Base-by-base conservation (phyloP, 257 asterid species). In the Agastache rugosa region DNA sequence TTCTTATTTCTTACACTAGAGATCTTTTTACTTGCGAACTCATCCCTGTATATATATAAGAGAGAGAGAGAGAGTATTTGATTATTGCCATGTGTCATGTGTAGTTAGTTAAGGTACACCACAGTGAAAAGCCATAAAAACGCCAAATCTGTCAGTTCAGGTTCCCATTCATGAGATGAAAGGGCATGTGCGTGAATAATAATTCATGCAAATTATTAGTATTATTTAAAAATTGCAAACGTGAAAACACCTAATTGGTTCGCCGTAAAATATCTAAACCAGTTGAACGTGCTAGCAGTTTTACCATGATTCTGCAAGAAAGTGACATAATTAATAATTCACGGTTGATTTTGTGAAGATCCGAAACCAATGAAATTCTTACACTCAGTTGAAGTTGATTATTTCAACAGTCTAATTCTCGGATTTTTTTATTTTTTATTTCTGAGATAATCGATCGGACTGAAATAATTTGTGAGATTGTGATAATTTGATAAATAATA, bases 191-290 rank as follows among this genome's bases (percentile, higher is more conserved):
- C 44, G 44, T 9, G 6, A 35, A 6, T 12, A 51, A 51, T 51
- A 17, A 8, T 17, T 17, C 27, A 8, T 51, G 25, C 14, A 8
- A 7, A 51, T 2, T 22, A 17, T 5, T 31, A 3, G 3, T 29
- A n/a, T n/a, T n/a, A n/a, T 17, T 51, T 11, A 8, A 6, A 6
- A 19, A 51, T 19, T 12, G 19, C 59, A 29, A 20, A 54, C 79
- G 75, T 81, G 79, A 63, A 72, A 61, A 79, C 79, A 77, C 77
- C 71, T 77, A 77, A 77, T 76, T 51, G 10, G 25, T 10, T 7
- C 1, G 10, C 25, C 1, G 2, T 1, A 17, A n/a, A 51, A 51
- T n/a, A 17, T 6, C n/a, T 17, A n/a, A 1, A n/a, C 7, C 6
- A 17, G 22, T 15, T 6, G 23, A 50, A n/a, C n/a, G n/a, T n/a